Conservation (phyloP, 1,284 basidiomycete species). For the Microbotryum intermedium region DNA sequence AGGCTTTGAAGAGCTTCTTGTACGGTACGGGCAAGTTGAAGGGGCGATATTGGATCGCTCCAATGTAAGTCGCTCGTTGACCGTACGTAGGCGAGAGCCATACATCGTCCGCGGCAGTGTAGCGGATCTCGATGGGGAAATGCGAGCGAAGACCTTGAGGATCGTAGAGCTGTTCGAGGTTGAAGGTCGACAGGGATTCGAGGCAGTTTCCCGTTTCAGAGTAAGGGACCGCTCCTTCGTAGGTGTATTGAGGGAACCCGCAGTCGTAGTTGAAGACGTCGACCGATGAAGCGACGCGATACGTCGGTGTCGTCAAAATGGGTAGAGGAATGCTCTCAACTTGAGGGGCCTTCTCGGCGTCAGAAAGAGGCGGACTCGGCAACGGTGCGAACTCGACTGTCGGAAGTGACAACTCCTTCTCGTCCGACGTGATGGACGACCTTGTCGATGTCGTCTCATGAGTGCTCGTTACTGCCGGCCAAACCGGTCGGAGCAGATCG, state of each 20-base stretch:
- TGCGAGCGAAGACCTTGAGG: constrained; percentile 71
- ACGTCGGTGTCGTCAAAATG: constrained; percentile 19
- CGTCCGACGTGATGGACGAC: no score
- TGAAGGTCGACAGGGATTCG: constrained; percentile 63
- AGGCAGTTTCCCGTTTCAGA: constrained; percentile 51
- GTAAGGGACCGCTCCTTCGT: constrained; percentile 42
- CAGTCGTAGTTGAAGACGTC: constrained; percentile 36
- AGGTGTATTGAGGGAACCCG: constrained; percentile 37
- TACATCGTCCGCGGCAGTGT: constrained; percentile 79
- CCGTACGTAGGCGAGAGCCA: constrained; percentile 84
- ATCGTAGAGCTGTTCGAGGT: constrained; percentile 58
- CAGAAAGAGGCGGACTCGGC: not conserved
- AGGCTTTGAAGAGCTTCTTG: constrained; percentile 65
- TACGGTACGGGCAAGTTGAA: constrained; percentile 86
- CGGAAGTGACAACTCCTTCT: no score
- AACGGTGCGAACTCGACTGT: not conserved
- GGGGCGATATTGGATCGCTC: constrained; percentile 90
- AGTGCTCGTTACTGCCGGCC: not conserved
- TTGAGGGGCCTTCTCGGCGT: not conserved
- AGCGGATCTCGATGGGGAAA: constrained; percentile 89
- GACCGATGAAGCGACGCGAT: constrained; percentile 17
- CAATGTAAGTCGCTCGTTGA: constrained; percentile 80
- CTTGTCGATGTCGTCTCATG: no score
- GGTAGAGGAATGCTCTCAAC: not conserved
- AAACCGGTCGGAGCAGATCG: not conserved